Evolutionary conservation across 192 early-diverging fungal genomes (phyloP).

Genomic region (Umbelopsis ramanniana): DNA sequence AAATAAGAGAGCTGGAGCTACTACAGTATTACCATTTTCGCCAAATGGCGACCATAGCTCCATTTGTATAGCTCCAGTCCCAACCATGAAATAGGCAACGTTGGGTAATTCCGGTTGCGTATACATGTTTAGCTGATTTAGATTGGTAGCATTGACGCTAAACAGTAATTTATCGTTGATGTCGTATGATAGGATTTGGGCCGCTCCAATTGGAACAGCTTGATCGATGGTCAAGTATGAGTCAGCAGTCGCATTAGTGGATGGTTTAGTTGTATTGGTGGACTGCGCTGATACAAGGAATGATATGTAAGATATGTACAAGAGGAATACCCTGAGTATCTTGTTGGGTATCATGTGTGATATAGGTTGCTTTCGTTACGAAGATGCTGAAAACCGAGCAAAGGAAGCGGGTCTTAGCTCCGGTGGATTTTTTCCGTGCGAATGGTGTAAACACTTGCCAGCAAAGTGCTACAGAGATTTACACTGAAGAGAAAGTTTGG

Average conservation of each 20-base stretch:
- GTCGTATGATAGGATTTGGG: constrained; percentile 1
- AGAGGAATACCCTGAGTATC: background rate
- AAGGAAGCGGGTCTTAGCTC: no score
- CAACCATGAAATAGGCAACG: constrained; percentile 21
- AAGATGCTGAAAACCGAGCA: no score
- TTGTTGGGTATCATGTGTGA: background rate
- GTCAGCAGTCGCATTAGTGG: background rate
- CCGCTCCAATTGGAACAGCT: background rate
- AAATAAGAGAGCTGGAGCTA: background rate
- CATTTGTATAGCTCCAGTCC: background rate
- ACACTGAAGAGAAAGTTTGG: background rate
- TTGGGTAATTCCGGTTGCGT: constrained; percentile 2
- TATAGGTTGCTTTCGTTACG: background rate
- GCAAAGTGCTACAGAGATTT: background rate
- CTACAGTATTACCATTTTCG: background rate
- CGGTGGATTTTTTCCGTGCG: background rate
- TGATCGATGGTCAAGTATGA: constrained; percentile 8
- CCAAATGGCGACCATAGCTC: constrained; percentile 19
- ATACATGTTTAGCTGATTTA: constrained; percentile 7
- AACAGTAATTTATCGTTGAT: background rate
- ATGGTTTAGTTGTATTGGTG: background rate
- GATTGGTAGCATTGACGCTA: constrained; percentile 1
- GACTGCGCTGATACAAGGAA: background rate
- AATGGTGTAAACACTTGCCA: background rate
- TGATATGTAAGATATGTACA: background rate